phyloP scores from a whole-genome alignment of 1,284 basidiomycete genomes.

The Rhizoctonia solani region DNA sequence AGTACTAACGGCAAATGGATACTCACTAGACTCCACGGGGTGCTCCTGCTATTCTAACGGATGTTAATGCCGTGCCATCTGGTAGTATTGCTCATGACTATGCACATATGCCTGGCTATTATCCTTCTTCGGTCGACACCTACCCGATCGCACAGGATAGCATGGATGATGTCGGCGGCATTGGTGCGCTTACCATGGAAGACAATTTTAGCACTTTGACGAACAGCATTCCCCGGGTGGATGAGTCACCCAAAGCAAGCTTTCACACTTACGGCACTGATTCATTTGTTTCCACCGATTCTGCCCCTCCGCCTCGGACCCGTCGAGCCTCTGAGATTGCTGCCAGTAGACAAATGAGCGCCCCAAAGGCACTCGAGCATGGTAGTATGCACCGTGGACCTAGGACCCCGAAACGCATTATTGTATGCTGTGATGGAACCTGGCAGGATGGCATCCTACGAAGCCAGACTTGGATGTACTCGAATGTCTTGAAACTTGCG shows the following conservation, averaged over 20 bases:
- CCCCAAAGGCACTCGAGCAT: slow-evolving; percentile 30
- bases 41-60: slow-evolving; percentile 12
- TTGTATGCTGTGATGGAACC: slow-evolving; percentile 31
- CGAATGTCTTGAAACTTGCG: slow-evolving; percentile 42
- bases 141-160: slow-evolving; percentile 7
- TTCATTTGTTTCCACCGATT: slow-evolving; percentile 30
- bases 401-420: slow-evolving; percentile 28
- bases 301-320: slow-evolving; percentile 9
- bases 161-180: slow-evolving; percentile 17
- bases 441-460: slow-evolving; percentile 29
- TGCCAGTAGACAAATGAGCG: slow-evolving; percentile 25
- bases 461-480: slow-evolving; percentile 31
- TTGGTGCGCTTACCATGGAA: background rate
- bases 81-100: background rate
- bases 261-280: slow-evolving; percentile 18
- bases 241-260: slow-evolving; percentile 22
- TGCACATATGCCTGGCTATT: slow-evolving; percentile 8
- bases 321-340: slow-evolving; percentile 23
- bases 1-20: too few relatives aligned
- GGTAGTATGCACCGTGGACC: slow-evolving; percentile 12
- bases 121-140: slow-evolving; percentile 18
- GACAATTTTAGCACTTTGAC: background rate
- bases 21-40: slow-evolving; percentile 13
- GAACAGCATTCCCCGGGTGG: slow-evolving; percentile 14
- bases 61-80: background rate